phyloP scores from a whole-genome alignment of 176 grass and related monocot species.

The Oryza glumipatula region DNA sequence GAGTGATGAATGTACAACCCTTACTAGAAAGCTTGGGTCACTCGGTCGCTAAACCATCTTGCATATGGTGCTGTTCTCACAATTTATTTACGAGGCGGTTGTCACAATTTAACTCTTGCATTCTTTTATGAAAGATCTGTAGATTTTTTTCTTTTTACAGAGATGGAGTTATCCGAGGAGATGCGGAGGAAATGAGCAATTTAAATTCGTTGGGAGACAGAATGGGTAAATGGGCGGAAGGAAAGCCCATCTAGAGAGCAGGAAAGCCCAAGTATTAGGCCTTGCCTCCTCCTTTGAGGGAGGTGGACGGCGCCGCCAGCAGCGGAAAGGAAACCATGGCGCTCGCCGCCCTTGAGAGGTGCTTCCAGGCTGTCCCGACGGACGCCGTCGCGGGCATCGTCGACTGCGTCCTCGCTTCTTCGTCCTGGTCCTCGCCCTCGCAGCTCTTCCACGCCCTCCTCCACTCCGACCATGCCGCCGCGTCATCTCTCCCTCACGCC shows the following conservation, averaged over 20 bases:
- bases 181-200: no score
- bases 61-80: not conserved
- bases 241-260: not conserved
- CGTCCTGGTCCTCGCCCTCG: slow-evolving; percentile 42
- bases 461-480: slow-evolving; percentile 34
- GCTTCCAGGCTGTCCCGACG: slow-evolving; percentile 52
- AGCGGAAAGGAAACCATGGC: slow-evolving; percentile 3
- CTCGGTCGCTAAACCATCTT: not conserved
- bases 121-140: no score
- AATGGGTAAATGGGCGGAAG: no score
- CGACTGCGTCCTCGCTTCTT: slow-evolving; percentile 78
- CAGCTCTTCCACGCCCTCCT: slow-evolving; percentile 77
- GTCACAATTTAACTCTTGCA: no score
- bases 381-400: slow-evolving; percentile 67
- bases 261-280: no score
- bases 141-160: no score
- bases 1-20: not conserved
- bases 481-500: slow-evolving; percentile 49
- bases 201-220: no score
- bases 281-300: no score
- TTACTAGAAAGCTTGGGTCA: not conserved
- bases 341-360: slow-evolving; percentile 62
- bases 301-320: not conserved
- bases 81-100: not conserved
- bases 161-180: no score